phyloP scores from a whole-genome alignment of 2,329 filamentous ascomycete genomes.

The Nannizziopsis barbatae region DNA sequence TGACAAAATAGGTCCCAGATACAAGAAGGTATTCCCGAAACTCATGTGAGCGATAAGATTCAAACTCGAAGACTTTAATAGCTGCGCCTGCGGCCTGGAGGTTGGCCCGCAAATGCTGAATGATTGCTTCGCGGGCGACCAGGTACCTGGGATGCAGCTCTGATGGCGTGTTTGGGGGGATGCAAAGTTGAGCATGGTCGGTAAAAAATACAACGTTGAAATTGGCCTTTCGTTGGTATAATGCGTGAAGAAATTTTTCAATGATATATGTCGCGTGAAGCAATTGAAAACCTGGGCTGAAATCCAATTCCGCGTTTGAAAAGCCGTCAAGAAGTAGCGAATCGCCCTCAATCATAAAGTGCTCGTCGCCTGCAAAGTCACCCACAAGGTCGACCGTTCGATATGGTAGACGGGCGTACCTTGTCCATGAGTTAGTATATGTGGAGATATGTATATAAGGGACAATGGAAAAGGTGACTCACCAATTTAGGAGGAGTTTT shows the following conservation, averaged over 20 bases:
- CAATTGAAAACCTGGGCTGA: slow-evolving; percentile 53
- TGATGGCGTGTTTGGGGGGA: slow-evolving; percentile 36
- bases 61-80: slow-evolving; percentile 42
- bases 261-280: slow-evolving; percentile 60
- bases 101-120: slow-evolving; percentile 49
- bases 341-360: slow-evolving; percentile 63
- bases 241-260: slow-evolving; percentile 52
- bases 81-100: slow-evolving; percentile 29
- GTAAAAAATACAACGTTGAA: slow-evolving; percentile 63
- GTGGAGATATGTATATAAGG: background rate
- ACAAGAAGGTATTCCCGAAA: slow-evolving; percentile 47
- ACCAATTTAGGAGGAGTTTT: too few species aligned
- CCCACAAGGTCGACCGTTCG: slow-evolving; percentile 55
- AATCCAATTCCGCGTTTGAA: slow-evolving; percentile 52
- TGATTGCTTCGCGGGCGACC: slow-evolving; percentile 52
- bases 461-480: background rate
- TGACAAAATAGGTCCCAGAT: slow-evolving; percentile 53
- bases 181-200: slow-evolving; percentile 40
- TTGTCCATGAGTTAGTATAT: slow-evolving; percentile 2
- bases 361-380: slow-evolving; percentile 62
- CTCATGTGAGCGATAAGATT: slow-evolving; percentile 36
- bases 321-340: slow-evolving; percentile 57
- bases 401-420: slow-evolving; percentile 36
- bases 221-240: slow-evolving; percentile 54
- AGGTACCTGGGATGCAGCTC: slow-evolving; percentile 43